phyloP scores from a whole-genome alignment of 1,284 basidiomycete species.

The Fomitopsis betulina region DNA sequence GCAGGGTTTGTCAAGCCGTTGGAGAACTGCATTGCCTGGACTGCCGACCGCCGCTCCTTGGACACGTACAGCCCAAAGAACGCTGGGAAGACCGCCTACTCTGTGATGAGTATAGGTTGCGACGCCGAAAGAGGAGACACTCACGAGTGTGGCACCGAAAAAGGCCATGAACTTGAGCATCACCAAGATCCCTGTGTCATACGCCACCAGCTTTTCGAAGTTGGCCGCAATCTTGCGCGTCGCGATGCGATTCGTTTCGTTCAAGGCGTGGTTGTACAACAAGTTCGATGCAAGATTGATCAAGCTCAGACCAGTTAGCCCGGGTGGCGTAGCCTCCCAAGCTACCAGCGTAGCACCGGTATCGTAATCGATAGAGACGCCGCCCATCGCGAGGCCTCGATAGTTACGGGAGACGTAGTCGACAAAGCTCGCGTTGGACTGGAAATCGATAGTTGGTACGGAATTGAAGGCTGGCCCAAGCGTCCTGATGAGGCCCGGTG shows the following conservation, averaged over 20 bases:
- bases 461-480: conserved; percentile 33
- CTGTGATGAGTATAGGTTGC: not conserved
- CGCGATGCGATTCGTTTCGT: conserved; percentile 31
- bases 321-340: conserved; percentile 58
- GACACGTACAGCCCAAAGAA: conserved; percentile 77
- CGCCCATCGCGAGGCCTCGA: conserved; percentile 51
- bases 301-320: conserved; percentile 49
- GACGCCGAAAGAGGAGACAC: conserved; percentile 12
- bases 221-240: conserved; percentile 49
- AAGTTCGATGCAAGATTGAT: conserved; percentile 68
- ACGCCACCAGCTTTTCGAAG: conserved; percentile 50
- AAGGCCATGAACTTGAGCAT: conserved; percentile 65
- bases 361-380: conserved; percentile 52
- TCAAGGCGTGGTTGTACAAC: conserved; percentile 57
- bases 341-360: conserved; percentile 48
- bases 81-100: conserved; percentile 69
- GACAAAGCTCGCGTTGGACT: conserved; percentile 53
- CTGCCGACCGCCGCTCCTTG: conserved; percentile 60
- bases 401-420: conserved; percentile 43
- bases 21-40: conserved; percentile 75
- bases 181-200: conserved; percentile 48
- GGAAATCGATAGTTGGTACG: conserved; percentile 34
- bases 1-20: conserved; percentile 72
- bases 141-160: conserved; percentile 65
- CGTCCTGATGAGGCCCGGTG: conserved; percentile 39